Base-by-base conservation (phyloP, 495 filamentous ascomycete genomes). In the Acidomyces sp. region DNA sequence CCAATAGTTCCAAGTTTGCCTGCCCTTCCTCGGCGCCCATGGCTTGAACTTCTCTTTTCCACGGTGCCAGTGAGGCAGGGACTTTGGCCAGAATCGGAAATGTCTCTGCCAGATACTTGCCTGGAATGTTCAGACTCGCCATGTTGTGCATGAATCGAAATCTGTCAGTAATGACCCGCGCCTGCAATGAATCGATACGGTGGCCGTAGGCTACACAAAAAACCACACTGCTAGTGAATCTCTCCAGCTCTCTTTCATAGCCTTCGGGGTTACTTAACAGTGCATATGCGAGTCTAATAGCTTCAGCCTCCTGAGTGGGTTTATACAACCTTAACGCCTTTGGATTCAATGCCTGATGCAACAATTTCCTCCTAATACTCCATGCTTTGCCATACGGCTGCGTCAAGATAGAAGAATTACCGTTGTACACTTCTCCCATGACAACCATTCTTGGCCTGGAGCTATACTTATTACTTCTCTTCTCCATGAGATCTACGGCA, bases 201-300 rank as follows among this genome's bases (percentile, higher is more conserved):
- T 74, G 62, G 0, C 75, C 75, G 46, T 78, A 79, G 2, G 67
- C 72, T 35, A 79, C 70, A 40, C 71, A 75, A 23, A 72, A 73
- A 30, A 78, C 76, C 9, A 80, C 69, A 41, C 71, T 75, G 0
- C 72, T 71, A 2, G 75, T 74, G 44, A 76, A 80, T 24, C 75
- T 61, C 52, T 80, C 75, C 6, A 80, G 59, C 32, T 75, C 71
- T 56, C 71, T 75, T 32, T 72, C 73, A 56, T 74, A 80, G 9
- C 44, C 44, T 23, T 65, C 56, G 17, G 59, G 58, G 20, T 45
- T 47, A 3, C 44, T n/a, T 2, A 63, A 46, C 0, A 63, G 49
- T n/a, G 57, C 47, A 24, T 32, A 43, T 34, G 57, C 63, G 13
- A 64, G 34, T 19, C 60, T 36, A 6, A 37, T 47, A 3, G 62